A percentile compares a stretch with the other conserved stretches of the same genome.
Evolutionary conservation across 2,329 filamentous ascomycete species (phyloP).

Genomic region (Fusarium anguioides): DNA sequence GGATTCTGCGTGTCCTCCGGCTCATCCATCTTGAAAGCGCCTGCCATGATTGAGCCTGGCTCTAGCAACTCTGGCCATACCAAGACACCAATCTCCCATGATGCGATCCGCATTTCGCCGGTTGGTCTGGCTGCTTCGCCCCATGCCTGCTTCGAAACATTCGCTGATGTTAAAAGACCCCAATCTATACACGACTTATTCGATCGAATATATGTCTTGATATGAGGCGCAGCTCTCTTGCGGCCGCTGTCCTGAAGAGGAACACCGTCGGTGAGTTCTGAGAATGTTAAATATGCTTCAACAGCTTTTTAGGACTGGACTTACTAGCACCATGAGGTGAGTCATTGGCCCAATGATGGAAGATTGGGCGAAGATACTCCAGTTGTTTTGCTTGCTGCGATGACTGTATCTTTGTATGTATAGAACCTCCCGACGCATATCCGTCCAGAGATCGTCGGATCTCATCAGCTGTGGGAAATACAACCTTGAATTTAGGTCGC

Average conservation of each 20-base stretch:
- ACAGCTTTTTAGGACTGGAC: conserved; percentile 1
- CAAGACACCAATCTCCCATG: conserved; percentile 85
- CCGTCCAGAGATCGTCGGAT: conserved; percentile 81
- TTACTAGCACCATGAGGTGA: conserved; percentile 50
- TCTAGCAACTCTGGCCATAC: conserved; percentile 77
- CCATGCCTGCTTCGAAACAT: conserved; percentile 90
- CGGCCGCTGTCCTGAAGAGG: conserved; percentile 65
- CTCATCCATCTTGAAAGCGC: conserved; percentile 72
- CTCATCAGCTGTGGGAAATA: conserved; percentile 85
- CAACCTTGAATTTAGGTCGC: conserved; percentile 70
- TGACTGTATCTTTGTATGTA: conserved; percentile 82
- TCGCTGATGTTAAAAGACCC: conserved; percentile 91
- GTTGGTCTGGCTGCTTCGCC: conserved; percentile 69
- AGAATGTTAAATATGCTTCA: neutral
- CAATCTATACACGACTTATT: conserved; percentile 74
- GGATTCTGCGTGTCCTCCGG: conserved; percentile 51
- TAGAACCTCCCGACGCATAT: conserved; percentile 80
- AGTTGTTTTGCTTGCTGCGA: conserved; percentile 78
- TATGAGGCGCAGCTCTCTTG: conserved; percentile 81
- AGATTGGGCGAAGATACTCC: conserved; percentile 73
- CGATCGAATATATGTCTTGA: conserved; percentile 87
- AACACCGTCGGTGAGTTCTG: conserved; percentile 44
- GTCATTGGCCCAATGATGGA: conserved; percentile 82
- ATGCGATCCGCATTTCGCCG: conserved; percentile 76
- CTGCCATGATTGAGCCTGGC: conserved; percentile 69